Evolutionary conservation across 495 filamentous ascomycete species (phyloP), one percentile per base, ranked within the genome.

Genomic region (Jackrogersella minutella): DNA sequence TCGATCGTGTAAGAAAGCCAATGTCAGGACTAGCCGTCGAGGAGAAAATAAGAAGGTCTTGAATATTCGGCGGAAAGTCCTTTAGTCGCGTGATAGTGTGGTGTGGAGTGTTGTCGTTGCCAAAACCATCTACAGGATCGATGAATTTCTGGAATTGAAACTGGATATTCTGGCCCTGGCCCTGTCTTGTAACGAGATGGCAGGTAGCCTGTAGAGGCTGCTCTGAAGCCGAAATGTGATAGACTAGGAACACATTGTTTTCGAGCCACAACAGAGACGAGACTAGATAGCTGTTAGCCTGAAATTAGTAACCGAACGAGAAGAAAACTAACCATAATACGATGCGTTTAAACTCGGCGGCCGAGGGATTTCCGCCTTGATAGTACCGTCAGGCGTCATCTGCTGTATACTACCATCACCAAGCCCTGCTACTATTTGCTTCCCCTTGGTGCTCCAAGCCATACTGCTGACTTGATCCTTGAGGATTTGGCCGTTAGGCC

Each of bases 361-460:
- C 36, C 87, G 84, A 30, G 95, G 94, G 37, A 98, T 90, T 37
- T 86, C 81, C 17, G 82, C 92, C 74, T 92, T 95, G 16, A 84
- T 82, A 11, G 79, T 81, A 28, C 93, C 95, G 50, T 91, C 84
- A 0, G 90, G 91, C 1, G 89, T 92, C 87, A 97, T 88, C 72
- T 97, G 94, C 60, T 84, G 87, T 34, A 88, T 87, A 17, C 87
- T 87, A 49, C 94, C 95, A 76, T 97, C 87, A 14, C 82, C 88
- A 66, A 96, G 84, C 26, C 96, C 96, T 66, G 93, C 96, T 5
- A 97, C 85, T 19, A 99, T 80, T 74, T 97, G 93, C 73, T 96
- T 98, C 39, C 96, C 96, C 68, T 87, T 91, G 51, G 86, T 88
- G 73, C 94, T 98, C 96, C 96, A 99, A 37, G 90, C 87, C 1